phyloP scores from a whole-genome alignment of 805 yeast species.

The Wickerhamiella parazyma region DNA sequence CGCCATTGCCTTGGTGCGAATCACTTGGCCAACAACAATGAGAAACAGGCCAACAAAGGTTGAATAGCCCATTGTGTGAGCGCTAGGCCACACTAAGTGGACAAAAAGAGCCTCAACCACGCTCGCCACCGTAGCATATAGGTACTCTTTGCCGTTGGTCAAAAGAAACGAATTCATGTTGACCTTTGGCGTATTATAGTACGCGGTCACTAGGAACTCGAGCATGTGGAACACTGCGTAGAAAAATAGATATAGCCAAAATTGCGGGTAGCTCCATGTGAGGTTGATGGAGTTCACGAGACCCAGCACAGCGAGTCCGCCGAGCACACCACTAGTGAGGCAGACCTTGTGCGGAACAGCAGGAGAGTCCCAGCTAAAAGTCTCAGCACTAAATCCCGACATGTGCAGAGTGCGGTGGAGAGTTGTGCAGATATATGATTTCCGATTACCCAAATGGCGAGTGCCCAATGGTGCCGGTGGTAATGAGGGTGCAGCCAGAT shows the following conservation, averaged over 20 bases:
- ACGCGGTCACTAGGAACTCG: slow-evolving; percentile 72
- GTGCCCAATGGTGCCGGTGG: neutral
- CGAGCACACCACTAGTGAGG: neutral
- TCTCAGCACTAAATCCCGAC: neutral
- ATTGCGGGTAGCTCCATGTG: slow-evolving; percentile 16
- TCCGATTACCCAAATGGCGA: neutral
- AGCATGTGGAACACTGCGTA: slow-evolving; percentile 60
- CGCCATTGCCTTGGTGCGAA: slow-evolving; percentile 69
- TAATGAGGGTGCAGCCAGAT: neutral
- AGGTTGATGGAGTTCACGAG: neutral
- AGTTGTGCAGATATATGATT: neutral
- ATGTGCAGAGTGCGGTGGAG: neutral
- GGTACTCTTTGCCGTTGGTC: slow-evolving; percentile 48
- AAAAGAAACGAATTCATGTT: slow-evolving; percentile 57
- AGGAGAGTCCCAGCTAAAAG: slow-evolving; percentile 6
- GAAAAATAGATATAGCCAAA: slow-evolving; percentile 38
- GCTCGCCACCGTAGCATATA: slow-evolving; percentile 43
- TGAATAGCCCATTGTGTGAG: slow-evolving; percentile 12
- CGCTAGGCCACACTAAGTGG: slow-evolving; percentile 17
- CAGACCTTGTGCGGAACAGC: slow-evolving; percentile 1
- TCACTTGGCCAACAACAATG: slow-evolving; percentile 46
- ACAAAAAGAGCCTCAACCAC: slow-evolving; percentile 38
- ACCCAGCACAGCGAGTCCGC: neutral
- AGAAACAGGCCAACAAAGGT: slow-evolving; percentile 36
- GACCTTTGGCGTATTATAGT: slow-evolving; percentile 51